Evolutionary conservation across 345 rosid species (phyloP), one percentile per base, ranked within the genome.

Genomic region (Acer campestre): DNA sequence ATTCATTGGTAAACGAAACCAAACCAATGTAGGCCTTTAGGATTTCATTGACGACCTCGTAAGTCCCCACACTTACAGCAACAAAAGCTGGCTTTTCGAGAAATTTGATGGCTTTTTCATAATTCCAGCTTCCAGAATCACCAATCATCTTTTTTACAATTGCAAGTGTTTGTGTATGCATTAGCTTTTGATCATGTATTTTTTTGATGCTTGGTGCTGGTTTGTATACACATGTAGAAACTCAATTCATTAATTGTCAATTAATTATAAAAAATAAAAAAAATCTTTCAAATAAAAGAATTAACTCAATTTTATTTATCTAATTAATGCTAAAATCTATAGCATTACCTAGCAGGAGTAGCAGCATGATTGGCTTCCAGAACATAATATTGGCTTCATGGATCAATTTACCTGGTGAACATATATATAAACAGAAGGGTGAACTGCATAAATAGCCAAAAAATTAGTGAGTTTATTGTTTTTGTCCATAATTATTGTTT

Each of bases 91-190:
- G 63, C 46, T 2, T 0, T 14, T 14, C 2, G 20, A 71, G 20
- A 6, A 27, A 16, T 9, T 71, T 2, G 3, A 1, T 2, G 11
- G 63, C 74, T 53, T 31, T 13, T 25, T 9, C 42, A 17, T 14
- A 20, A 18, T 29, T 31, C 74, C 63, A 71, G 14, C 10, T 6
- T 4, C 10, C 18, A 3, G 2, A 18, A 3, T 55, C 51, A 16
- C 53, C 38, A 13, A 31, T n/a, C 48, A 53, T 71, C 13, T 18
- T 29, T 31, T 9, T 71, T 16, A 71, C 74, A 18, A 71, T 53
- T 55, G 31, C 74, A 17, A 17, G 27, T 53, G 74, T 31, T 71
- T 71, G 74, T 23, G 2, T 53, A 31, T 71, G 63, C 23, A 5
- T 53, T 51, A 27, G 38, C 63, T 70, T 70, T 27, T 11, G 7